Evolutionary conservation across 805 yeast species (phyloP), one percentile per base, ranked within the genome.

Genomic region (Starmerella apis): DNA sequence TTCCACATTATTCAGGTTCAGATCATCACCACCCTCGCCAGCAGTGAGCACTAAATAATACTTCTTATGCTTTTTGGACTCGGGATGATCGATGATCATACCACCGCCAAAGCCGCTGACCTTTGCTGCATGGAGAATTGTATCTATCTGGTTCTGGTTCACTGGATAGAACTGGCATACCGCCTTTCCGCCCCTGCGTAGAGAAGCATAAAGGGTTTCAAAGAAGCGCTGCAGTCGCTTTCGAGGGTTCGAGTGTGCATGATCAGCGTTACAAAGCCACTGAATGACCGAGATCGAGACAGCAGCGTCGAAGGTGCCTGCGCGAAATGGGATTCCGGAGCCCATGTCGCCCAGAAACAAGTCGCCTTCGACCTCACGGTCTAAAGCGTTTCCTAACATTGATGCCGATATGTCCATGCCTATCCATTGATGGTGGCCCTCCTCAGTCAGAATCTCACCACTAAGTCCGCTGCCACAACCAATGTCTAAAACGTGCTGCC

Each of bases 381-480:
- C 95, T 30, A 92, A 68, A 0, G 94, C 98, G 3, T 94, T 84
- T 1, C 95, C 96, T 59, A 92, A 72, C 98, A 92, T 92, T 43
- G 90, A 81, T 1, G 96, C 90, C 0, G 97, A 79, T 46, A 92
- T 92, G 68, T 92, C 98, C 86, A 92, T 79, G 5, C 98, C 98
- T 37, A 86, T 70, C 97, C 98, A 92, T 50, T 80, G 71, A 63
- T 86, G 95, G 23, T 25, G 23, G 7, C 94, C 95, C 64, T 92
- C 97, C 61, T 92, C 95, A 0, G 90, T 78, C 38, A 92, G 69
- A 31, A 92, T 90, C 63, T 92, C 97, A 5, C 98, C 98, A 32
- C 92, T 80, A 16, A 92, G 74, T 0, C 98, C 97, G 0, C 96
- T 87, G 2, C 98, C 98, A 71, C 97, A 92, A 14, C 98, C 98